A percentile compares a stretch with the other conserved stretches of the same genome.
These are phyloP conservation scores for Pterulicium gracile DNA, from an alignment of 1,284 basidiomycete genomes.

Conservation along the genomic window DNA sequence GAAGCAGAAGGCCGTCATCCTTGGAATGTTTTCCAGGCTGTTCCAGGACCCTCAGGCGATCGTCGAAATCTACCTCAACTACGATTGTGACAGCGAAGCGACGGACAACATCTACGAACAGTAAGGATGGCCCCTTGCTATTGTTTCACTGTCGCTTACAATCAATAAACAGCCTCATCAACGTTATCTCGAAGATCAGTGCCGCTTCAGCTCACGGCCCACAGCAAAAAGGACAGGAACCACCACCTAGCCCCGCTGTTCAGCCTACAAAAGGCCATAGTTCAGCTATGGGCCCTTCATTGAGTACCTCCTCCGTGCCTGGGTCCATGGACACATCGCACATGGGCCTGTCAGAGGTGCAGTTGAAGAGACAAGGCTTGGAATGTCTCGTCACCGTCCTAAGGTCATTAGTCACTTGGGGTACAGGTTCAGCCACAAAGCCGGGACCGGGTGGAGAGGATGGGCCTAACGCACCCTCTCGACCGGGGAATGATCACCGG, in stretches of 20 bases:
- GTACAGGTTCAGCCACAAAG: conserved; percentile 45
- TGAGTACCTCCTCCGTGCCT: conserved; percentile 60
- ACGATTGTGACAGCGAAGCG: conserved; percentile 91
- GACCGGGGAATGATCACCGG: conserved; percentile 40
- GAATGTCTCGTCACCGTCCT: conserved; percentile 85
- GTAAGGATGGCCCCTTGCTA: conserved; percentile 30
- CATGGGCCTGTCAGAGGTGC: conserved; percentile 68
- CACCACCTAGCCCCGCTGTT: conserved; percentile 43
- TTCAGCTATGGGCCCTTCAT: conserved; percentile 42
- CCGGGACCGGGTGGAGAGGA: conserved; percentile 35
- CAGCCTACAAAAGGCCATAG: conserved; percentile 44
- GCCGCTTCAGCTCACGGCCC: conserved; percentile 54
- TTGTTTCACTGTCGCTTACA: conserved; percentile 5
- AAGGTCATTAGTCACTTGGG: conserved; percentile 86
- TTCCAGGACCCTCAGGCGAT: conserved; percentile 93
- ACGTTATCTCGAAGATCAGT: conserved; percentile 86
- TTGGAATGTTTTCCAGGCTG: conserved; percentile 77
- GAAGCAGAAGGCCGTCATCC: conserved; percentile 87
- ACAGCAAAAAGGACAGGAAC: conserved; percentile 39
- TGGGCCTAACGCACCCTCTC: conserved; percentile 27
- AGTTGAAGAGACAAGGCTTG: conserved; percentile 79
- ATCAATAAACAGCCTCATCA: conserved; percentile 64
- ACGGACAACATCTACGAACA: conserved; percentile 95
- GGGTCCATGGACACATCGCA: conserved; percentile 54
- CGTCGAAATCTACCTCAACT: conserved; percentile 96